Conservation (phyloP, 2,329 filamentous ascomycete genomes). For the Fusarium setosum region DNA sequence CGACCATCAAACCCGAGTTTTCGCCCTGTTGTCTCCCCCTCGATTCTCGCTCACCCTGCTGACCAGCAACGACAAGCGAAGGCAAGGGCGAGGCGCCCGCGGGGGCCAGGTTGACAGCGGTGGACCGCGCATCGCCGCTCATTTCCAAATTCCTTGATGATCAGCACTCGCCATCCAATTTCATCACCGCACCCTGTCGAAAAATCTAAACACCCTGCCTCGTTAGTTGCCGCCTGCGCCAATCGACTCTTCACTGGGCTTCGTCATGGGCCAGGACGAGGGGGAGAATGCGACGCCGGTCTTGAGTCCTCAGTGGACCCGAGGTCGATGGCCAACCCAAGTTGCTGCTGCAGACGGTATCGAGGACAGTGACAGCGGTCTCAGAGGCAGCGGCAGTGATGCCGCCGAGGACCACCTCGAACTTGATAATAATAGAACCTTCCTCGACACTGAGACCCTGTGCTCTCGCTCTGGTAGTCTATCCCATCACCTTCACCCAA, state of each 20-base stretch:
- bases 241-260: constrained; percentile 28
- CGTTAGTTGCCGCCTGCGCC: constrained; percentile 21
- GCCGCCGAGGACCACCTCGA: constrained; percentile 26
- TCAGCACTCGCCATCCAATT: constrained; percentile 37
- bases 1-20: background rate
- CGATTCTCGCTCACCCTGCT: constrained; percentile 14
- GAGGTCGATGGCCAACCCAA: constrained; percentile 27
- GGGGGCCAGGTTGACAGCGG: constrained; percentile 34
- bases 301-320: constrained; percentile 35
- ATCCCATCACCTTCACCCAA: constrained; percentile 29
- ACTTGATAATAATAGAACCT: constrained; percentile 41
- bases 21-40: constrained; percentile 8
- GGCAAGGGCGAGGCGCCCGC: constrained; percentile 25
- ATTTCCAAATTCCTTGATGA: constrained; percentile 43
- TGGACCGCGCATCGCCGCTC: constrained; percentile 40
- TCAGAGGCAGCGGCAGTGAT: constrained; percentile 25
- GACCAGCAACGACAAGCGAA: constrained; percentile 16
- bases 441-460: constrained; percentile 44
- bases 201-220: constrained; percentile 35
- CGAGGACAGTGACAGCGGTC: constrained; percentile 24
- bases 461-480: constrained; percentile 36
- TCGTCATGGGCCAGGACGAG: constrained; percentile 42
- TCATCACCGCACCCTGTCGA: constrained; percentile 39
- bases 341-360: constrained; percentile 24
- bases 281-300: constrained; percentile 34